A percentile compares a stretch with the other conserved stretches of the same genome.
Conservation (phyloP, 2,329 filamentous ascomycete species). For the Arthroderma sp. region DNA sequence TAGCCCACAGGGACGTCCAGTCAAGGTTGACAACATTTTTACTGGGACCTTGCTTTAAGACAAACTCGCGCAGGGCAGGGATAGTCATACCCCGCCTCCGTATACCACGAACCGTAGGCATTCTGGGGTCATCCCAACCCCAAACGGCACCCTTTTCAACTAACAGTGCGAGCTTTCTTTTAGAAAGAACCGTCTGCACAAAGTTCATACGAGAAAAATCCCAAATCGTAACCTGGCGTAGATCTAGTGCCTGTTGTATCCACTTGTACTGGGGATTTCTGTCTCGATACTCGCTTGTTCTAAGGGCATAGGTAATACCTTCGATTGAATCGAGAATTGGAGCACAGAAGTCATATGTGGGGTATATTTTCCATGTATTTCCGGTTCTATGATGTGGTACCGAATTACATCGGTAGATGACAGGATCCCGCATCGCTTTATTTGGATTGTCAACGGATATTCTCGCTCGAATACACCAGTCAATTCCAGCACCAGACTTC, state of each 20-base stretch:
- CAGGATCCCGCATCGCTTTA: slow-evolving; percentile 78
- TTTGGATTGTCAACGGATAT: slow-evolving; percentile 75
- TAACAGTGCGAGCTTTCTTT: slow-evolving; percentile 24
- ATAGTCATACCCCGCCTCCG: slow-evolving; percentile 25
- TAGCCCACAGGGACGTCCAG: slow-evolving; percentile 37
- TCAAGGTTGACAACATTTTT: slow-evolving; percentile 38
- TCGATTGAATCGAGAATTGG: slow-evolving; percentile 44
- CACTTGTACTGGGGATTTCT: slow-evolving; percentile 26
- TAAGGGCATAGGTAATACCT: slow-evolving; percentile 45
- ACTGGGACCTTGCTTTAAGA: slow-evolving; percentile 37
- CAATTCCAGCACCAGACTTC: slow-evolving; percentile 63
- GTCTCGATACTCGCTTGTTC: slow-evolving; percentile 40
- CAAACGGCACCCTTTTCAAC: slow-evolving; percentile 23
- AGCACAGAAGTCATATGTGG: slow-evolving; percentile 47
- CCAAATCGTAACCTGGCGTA: slow-evolving; percentile 22
- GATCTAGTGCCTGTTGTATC: slow-evolving; percentile 22
- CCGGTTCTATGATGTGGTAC: slow-evolving; percentile 44
- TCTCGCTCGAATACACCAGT: slow-evolving; percentile 77
- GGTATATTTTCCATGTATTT: slow-evolving; percentile 44
- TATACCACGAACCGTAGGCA: slow-evolving; percentile 26
- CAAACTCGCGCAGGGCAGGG: slow-evolving; percentile 29
- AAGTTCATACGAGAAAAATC: slow-evolving; percentile 29
- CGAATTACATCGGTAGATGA: slow-evolving; percentile 79
- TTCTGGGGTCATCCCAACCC: slow-evolving; percentile 27
- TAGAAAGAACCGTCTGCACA: slow-evolving; percentile 25